Conservation (phyloP, 495 filamentous ascomycete genomes). For the Penicillium ucsense region DNA sequence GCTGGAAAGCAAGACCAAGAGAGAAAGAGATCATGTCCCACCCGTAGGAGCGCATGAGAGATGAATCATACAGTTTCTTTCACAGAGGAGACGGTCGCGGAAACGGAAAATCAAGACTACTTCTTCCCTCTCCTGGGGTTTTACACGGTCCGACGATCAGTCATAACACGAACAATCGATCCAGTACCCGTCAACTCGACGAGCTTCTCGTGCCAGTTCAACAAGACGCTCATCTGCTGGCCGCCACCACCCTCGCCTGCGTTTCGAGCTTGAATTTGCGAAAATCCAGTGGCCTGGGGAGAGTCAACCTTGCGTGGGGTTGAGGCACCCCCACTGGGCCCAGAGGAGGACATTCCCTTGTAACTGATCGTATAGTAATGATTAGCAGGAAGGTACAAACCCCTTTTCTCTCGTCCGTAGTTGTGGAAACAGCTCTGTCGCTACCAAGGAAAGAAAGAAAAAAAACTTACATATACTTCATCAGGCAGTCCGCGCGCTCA, state of each 20-base stretch:
- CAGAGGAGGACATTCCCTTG: constrained; percentile 67
- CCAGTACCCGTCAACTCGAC: constrained; percentile 83
- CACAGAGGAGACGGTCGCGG: no score
- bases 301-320: constrained; percentile 46
- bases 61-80: no score
- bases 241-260: constrained; percentile 67
- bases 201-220: constrained; percentile 95
- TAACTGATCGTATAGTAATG: constrained; percentile 38
- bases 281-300: constrained; percentile 76
- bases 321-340: constrained; percentile 22
- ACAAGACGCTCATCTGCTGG: constrained; percentile 81
- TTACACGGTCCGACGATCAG: constrained; percentile 82
- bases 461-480: constrained; percentile 41
- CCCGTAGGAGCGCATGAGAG: no score
- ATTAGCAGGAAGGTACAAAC: no score
- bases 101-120: no score
- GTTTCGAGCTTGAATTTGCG: constrained; percentile 63
- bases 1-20: constrained; percentile 13
- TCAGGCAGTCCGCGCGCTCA: constrained; percentile 49
- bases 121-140: background rate
- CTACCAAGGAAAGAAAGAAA: background rate
- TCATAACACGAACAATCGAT: constrained; percentile 83
- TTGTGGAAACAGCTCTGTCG: no score
- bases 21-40: background rate
- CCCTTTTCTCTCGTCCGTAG: no score